Evolutionary conservation across 2,329 filamentous ascomycete genomes (phyloP).

Genomic region (Didymella pomorum): DNA sequence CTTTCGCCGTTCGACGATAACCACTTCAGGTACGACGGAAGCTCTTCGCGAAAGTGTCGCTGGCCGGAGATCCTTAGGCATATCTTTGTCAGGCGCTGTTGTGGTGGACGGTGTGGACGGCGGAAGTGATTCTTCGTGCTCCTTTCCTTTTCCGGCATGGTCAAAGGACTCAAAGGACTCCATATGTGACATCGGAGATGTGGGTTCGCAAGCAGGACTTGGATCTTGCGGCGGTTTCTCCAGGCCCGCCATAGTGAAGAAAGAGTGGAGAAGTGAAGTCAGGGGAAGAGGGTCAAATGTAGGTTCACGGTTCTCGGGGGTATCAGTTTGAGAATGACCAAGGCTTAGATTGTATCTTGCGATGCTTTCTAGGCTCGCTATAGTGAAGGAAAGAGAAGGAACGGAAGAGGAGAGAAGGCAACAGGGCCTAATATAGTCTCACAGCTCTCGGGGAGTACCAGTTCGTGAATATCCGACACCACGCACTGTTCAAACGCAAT

Average conservation of each 20-base stretch:
- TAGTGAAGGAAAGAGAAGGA: too few species aligned
- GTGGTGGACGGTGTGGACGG: conserved; percentile 7
- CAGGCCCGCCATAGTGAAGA: conserved; percentile 5
- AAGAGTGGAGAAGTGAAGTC: conserved; percentile 5
- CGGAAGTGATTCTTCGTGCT: conserved; percentile 5
- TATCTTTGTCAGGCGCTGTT: conserved; percentile 11
- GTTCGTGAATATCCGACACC: too few species aligned
- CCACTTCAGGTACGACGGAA: conserved; percentile 11
- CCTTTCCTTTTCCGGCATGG: conserved; percentile 7
- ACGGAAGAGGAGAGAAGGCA: too few species aligned
- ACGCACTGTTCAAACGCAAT: too few species aligned
- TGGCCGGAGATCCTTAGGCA: conserved; percentile 9
- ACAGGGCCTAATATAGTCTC: too few species aligned
- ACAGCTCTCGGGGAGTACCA: too few species aligned
- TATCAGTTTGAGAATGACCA: conserved; percentile 4
- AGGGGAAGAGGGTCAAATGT: conserved; percentile 6
- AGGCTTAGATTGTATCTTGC: conserved; percentile 8
- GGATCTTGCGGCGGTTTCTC: conserved; percentile 6
- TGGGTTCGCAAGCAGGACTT: conserved; percentile 5
- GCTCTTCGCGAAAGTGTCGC: conserved; percentile 10
- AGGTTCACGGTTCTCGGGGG: conserved; percentile 4
- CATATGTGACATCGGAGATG: conserved; percentile 6
- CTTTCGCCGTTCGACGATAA: conserved; percentile 33
- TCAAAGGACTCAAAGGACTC: conserved; percentile 5
- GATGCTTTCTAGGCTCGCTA: too few species aligned